These are phyloP conservation scores for Fabrea salina DNA, from an alignment of 169 alveolate genomes.

Conservation along the genomic window DNA sequence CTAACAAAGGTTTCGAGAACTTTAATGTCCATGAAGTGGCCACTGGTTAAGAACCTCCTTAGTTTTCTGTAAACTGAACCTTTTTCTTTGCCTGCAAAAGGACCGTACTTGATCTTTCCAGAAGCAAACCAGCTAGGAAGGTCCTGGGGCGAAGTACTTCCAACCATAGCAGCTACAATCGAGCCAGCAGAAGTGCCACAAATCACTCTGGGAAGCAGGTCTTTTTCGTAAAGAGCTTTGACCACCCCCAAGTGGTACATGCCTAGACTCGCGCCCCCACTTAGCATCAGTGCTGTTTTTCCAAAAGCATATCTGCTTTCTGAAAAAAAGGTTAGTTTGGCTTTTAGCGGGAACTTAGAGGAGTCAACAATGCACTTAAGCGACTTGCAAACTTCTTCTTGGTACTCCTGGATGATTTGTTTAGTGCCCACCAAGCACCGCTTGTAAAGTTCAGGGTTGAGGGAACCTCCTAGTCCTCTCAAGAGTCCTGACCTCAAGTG, in stretches of 20 bases:
- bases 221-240: slow-evolving; percentile 50
- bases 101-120: slow-evolving; percentile 21
- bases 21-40: background rate
- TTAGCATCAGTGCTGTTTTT: slow-evolving; percentile 58
- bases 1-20: slow-evolving; percentile 27
- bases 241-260: slow-evolving; percentile 69
- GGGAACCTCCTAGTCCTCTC: slow-evolving; percentile 56
- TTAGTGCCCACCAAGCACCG: slow-evolving; percentile 61
- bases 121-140: slow-evolving; percentile 36
- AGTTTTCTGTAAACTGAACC: slow-evolving; percentile 24
- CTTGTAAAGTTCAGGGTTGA: slow-evolving; percentile 48
- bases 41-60: slow-evolving; percentile 29
- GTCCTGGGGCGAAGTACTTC: slow-evolving; percentile 43
- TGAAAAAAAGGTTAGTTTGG: slow-evolving; percentile 59
- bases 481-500: slow-evolving; percentile 42
- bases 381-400: slow-evolving; percentile 52
- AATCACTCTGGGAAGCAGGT: slow-evolving; percentile 61
- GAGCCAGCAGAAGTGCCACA: slow-evolving; percentile 75
- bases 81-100: slow-evolving; percentile 20
- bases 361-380: slow-evolving; percentile 40
- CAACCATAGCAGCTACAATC: slow-evolving; percentile 54
- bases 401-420: slow-evolving; percentile 51
- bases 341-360: slow-evolving; percentile 12
- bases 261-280: slow-evolving; percentile 73
- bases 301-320: slow-evolving; percentile 68